Percentiles rank a stretch among this genome's conserved stretches.
phyloP scores from a whole-genome alignment of 345 rosid species.

The Brassica napus region Da-Ae NC_063448.1:49988501-49989000 shows the following conservation, averaged over 20 bases:
- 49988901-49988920: background rate
- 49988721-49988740: background rate
- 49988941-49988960: background rate
- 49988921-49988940: background rate
- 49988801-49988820: slow-evolving; percentile 12
- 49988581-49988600: background rate
- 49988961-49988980: background rate
- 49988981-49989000: background rate
- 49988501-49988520: background rate
- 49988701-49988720: background rate
- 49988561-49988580: slow-evolving; percentile 34
- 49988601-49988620: slow-evolving; percentile 6
- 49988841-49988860: background rate
- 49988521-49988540: slow-evolving; percentile 24
- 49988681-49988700: background rate
- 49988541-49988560: slow-evolving; percentile 33
- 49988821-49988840: background rate
- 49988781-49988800: background rate
- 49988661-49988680: background rate
- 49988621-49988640: background rate
- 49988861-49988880: background rate
- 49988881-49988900: background rate
- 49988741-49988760: background rate
- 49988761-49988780: background rate
- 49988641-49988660: background rate